Evolutionary conservation across 148 eudicot species (phyloP), one percentile per base, ranked within the genome.

Genomic region (Fagopyrum tataricum): DNA sequence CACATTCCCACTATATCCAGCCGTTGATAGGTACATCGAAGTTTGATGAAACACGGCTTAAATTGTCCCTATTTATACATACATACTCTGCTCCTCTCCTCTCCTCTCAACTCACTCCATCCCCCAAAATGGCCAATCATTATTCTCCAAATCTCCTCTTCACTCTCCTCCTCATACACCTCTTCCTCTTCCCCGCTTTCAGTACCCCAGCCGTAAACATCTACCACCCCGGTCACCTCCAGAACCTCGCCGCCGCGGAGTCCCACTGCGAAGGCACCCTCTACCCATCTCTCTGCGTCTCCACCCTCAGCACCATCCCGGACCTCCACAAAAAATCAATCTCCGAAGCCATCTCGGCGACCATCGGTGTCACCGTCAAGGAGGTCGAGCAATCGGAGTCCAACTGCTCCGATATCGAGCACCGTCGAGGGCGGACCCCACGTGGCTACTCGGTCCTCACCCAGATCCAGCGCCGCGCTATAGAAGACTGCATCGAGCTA

Each of bases 401-500:
- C 21, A 84, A 88, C 66, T 83, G 84, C 76, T 49, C 83, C 12
- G 11, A 40, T 42, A 80, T 79, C n/a, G 24, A 71, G 42, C 49
- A 74, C 51, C 13, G 76, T 9, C 68, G 39, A 8, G 44, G 68
- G 4, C 43, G 4, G 6, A 0, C 42, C 44, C 18, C 69, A 1
- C 67, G 67, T 17, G 75, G 70, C 21, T 68, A 85, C 42, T 46
- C 55, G 10, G 49, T 21, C 0, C 76, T 89, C 8, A 72, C 72
- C 42, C 83, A 78, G 1, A 75, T 81, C 46, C 96, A 94, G 64
- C 69, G 42, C 7, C 85, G 81, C 0, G 98, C 91, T 2, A 80
- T 91, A 24, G 81, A 76, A 4, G 98, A 94, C 82, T 94, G 98
- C 62, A 72, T 87, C 17, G 90, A 89, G 85, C 92, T 94, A 56